Percentiles rank a stretch among this genome's conserved stretches.
phyloP scores from a whole-genome alignment of 2,329 filamentous ascomycete genomes.

The Colletotrichum cordylinicola region DNA sequence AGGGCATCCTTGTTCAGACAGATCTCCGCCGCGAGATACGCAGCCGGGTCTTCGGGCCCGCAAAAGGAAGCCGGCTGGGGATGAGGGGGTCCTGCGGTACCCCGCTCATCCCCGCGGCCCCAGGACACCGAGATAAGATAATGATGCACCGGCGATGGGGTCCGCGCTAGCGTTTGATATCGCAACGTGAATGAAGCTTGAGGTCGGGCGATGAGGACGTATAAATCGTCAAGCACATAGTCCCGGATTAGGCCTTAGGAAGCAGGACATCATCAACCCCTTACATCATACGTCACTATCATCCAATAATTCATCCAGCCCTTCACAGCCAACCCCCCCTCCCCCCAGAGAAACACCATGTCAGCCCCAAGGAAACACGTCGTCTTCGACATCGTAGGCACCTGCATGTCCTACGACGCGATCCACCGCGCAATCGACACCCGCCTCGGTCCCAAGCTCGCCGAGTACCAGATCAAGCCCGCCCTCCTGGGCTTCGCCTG shows the following conservation, averaged over 20 bases:
- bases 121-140: not conserved
- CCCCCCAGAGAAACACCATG: not conserved
- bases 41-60: not conserved
- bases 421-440: constrained; percentile 45
- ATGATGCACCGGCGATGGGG: not conserved
- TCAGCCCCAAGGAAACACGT: constrained; percentile 41
- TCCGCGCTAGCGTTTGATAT: not conserved
- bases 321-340: not conserved
- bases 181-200: not conserved
- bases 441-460: constrained; percentile 46
- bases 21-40: not conserved
- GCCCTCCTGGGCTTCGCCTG: constrained; percentile 50
- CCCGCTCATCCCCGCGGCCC: not conserved
- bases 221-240: not conserved
- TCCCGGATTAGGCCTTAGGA: not conserved
- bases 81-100: not conserved
- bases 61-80: not conserved
- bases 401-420: constrained; percentile 51
- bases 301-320: not conserved
- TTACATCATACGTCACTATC: not conserved
- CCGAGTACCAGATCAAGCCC: constrained; percentile 41
- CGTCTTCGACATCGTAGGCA: constrained; percentile 59
- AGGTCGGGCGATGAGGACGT: not conserved
- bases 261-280: not conserved
- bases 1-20: not conserved